Percentiles rank a stretch among this genome's conserved stretches.
These are phyloP conservation scores for Otatea glauca DNA, from an alignment of 176 grass and related monocot genomes.

Conservation along the genomic window DNA sequence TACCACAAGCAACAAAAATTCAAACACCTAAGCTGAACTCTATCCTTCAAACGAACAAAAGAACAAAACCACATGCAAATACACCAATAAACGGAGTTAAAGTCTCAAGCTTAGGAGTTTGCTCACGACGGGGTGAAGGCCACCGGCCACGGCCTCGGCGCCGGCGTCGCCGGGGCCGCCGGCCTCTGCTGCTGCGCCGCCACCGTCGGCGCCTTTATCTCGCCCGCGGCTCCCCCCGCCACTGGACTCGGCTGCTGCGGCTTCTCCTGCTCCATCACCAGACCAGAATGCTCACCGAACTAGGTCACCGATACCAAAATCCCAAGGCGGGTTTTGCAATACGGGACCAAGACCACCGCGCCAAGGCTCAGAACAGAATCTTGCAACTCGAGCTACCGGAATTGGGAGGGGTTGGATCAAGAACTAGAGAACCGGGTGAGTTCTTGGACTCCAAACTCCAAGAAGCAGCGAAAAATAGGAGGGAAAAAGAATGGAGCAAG, in stretches of 20 bases:
- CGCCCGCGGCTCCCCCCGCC: neutral
- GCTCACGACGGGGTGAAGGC: slow-evolving; percentile 44
- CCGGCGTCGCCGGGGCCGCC: slow-evolving; percentile 16
- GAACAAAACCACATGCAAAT: slow-evolving; percentile 31
- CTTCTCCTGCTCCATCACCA: slow-evolving; percentile 47
- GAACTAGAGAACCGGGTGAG: neutral
- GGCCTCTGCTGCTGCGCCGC: slow-evolving; percentile 38
- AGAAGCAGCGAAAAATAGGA: slow-evolving; percentile 23
- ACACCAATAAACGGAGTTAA: slow-evolving; percentile 3
- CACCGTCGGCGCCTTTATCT: slow-evolving; percentile 25
- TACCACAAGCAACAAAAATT: slow-evolving; percentile 30
- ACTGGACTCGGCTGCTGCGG: slow-evolving; percentile 37
- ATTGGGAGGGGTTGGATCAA: slow-evolving; percentile 34
- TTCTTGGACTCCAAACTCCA: slow-evolving; percentile 38
- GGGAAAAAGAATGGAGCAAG: slow-evolving; percentile 23
- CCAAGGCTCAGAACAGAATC: slow-evolving; percentile 33
- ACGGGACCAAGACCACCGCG: neutral
- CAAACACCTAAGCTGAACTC: slow-evolving; percentile 18
- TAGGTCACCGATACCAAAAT: slow-evolving; percentile 45
- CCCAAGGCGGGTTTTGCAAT: slow-evolving; percentile 28
- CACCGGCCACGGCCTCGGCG: slow-evolving; percentile 38
- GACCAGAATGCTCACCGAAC: slow-evolving; percentile 39
- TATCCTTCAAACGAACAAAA: neutral
- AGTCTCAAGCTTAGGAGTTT: neutral
- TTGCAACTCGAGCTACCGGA: slow-evolving; percentile 7